Evolutionary conservation across 257 asterid species (phyloP).

Genomic region (Solanum chilense): DNA sequence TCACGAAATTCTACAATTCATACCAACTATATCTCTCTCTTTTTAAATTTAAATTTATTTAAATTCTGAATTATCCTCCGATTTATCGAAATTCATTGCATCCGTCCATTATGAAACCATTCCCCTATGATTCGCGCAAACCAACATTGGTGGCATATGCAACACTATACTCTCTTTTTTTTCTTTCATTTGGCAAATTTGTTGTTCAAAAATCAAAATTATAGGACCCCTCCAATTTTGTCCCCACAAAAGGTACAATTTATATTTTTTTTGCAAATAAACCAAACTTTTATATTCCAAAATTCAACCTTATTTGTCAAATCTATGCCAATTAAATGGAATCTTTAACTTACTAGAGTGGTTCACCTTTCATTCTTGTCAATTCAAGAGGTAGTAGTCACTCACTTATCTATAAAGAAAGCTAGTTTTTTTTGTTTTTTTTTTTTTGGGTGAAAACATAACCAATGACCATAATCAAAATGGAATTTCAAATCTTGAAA

Average conservation of each 20-base stretch:
- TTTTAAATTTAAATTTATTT: neutral
- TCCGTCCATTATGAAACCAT: neutral
- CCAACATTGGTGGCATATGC: neutral
- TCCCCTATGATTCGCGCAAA: slow-evolving; percentile 1
- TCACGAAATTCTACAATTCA: neutral
- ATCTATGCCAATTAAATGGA: slow-evolving; percentile 4
- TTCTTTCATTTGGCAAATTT: neutral
- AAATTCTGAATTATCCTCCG: neutral
- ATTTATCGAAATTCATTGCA: neutral
- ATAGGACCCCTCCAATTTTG: slow-evolving; percentile 11
- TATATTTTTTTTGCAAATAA: neutral
- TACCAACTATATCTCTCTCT: neutral
- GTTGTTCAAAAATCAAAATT: neutral
- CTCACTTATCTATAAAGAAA: neutral
- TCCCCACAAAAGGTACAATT: slow-evolving; percentile 5
- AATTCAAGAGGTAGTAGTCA: neutral
- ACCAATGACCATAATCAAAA: neutral
- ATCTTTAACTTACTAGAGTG: slow-evolving; percentile 1
- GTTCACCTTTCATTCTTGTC: slow-evolving; percentile 10
- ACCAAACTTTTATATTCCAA: neutral
- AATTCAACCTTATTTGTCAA: slow-evolving; percentile 4
- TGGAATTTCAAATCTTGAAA: neutral
- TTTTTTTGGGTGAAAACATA: neutral
- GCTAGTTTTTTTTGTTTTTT: neutral
- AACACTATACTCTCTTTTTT: neutral